A percentile compares a stretch with the other conserved stretches of the same genome.
These are phyloP conservation scores for Blastobotrys aristatus DNA, from an alignment of 1,139 yeast genomes.

Conservation along the genomic window DNA sequence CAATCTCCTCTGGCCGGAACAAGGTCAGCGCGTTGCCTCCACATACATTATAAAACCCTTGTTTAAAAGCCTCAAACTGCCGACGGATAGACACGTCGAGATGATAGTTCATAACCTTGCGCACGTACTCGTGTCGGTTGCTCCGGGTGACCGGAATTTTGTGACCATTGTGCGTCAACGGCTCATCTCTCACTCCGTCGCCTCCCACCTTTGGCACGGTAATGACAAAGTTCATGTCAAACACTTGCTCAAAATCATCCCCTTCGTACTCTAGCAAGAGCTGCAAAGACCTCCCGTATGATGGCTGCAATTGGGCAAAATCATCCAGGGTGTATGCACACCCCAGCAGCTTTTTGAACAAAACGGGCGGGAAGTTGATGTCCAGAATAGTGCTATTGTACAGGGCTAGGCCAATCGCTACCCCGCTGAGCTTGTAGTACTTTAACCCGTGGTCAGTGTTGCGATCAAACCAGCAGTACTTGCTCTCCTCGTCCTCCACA, in stretches of 20 bases:
- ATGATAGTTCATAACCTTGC: conserved; percentile 55
- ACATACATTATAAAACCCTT: conserved; percentile 70
- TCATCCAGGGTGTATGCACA: conserved; percentile 56
- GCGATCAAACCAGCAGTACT: conserved; percentile 65
- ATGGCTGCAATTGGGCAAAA: conserved; percentile 62
- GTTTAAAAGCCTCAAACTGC: conserved; percentile 54
- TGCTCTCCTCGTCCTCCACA: conserved; percentile 60
- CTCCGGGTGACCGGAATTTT: conserved; percentile 46
- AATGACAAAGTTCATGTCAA: conserved; percentile 47
- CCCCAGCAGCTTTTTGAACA: conserved; percentile 69
- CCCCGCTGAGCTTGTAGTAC: conserved; percentile 72
- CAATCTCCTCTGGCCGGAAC: conserved; percentile 77
- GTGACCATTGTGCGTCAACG: conserved; percentile 56
- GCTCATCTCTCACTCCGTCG: conserved; percentile 33
- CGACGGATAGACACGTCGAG: conserved; percentile 49
- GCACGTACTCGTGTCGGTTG: conserved; percentile 59
- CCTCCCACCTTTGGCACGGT: conserved; percentile 23
- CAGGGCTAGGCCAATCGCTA: conserved; percentile 81
- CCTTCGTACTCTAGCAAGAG: conserved; percentile 48
- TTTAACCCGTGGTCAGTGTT: conserved; percentile 41
- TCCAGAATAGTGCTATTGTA: conserved; percentile 86
- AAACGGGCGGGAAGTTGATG: conserved; percentile 64
- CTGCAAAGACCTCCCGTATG: conserved; percentile 52
- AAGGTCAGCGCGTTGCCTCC: conserved; percentile 77
- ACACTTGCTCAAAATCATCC: conserved; percentile 41